phyloP scores from a whole-genome alignment of 176 grass and related monocot genomes.

The Phoenix dactylifera region DNA sequence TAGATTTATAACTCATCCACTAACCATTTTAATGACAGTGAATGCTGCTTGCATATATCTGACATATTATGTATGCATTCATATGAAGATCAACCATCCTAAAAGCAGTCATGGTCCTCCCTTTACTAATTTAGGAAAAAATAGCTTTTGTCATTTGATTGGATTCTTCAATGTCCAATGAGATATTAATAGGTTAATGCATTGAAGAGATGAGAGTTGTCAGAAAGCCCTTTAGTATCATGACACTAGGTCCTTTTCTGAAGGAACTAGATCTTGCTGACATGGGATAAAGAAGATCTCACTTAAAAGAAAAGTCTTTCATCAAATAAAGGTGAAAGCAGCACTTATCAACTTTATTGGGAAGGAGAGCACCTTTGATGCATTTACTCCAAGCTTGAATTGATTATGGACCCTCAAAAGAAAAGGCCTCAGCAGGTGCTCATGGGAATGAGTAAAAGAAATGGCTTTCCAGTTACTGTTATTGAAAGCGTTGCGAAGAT shows the following conservation, averaged over 20 bases:
- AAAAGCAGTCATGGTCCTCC: not conserved
- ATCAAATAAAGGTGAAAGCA: slow-evolving; percentile 1
- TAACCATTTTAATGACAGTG: no score
- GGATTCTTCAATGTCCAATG: not conserved
- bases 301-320: slow-evolving; percentile 2
- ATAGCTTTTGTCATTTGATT: not conserved
- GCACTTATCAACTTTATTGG: slow-evolving; percentile 6
- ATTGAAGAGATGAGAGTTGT: not conserved
- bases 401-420: no score
- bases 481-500: no score
- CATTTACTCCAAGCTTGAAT: not conserved
- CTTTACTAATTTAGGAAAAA: not conserved
- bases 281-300: not conserved
- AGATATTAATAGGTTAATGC: no score
- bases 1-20: no score
- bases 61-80: not conserved
- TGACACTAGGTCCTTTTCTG: not conserved
- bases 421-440: no score
- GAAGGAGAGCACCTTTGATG: not conserved
- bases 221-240: not conserved
- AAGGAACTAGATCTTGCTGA: not conserved
- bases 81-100: not conserved
- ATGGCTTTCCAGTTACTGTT: no score
- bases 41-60: no score
- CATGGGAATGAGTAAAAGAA: no score